Percentiles rank a stretch among this genome's conserved stretches.
Conservation (phyloP, 352 stramenopile genomes). For the Pythium volutum region DNA sequence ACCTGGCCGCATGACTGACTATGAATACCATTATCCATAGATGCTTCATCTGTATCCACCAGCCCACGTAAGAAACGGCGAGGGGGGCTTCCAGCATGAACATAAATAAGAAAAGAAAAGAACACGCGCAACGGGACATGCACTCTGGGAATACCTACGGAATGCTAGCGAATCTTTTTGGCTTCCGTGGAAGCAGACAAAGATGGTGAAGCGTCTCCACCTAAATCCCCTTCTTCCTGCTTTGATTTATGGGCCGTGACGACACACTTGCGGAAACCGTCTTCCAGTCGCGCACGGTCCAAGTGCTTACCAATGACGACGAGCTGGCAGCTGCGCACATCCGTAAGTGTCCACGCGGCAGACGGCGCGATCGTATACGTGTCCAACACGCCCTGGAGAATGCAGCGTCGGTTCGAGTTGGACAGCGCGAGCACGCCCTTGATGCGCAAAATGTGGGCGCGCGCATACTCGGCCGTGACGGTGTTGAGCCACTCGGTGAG, state of each 20-base stretch:
- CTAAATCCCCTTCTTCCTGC: not conserved
- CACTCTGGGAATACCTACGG: too few relatives aligned
- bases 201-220: too few relatives aligned
- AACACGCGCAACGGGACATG: too few relatives aligned
- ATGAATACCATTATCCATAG: too few relatives aligned
- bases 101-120: too few relatives aligned
- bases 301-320: slow-evolving; percentile 69
- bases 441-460: slow-evolving; percentile 56
- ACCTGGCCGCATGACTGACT: too few relatives aligned
- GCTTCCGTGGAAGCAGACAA: slow-evolving; percentile 9
- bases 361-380: slow-evolving; percentile 73
- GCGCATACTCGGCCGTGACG: slow-evolving; percentile 54
- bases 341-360: slow-evolving; percentile 26
- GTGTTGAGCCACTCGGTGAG: slow-evolving; percentile 61
- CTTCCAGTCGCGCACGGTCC: slow-evolving; percentile 38
- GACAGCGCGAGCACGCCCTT: slow-evolving; percentile 58
- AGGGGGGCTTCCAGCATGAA: too few relatives aligned
- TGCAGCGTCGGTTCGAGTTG: slow-evolving; percentile 43
- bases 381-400: slow-evolving; percentile 70
- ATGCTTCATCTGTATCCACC: too few relatives aligned
- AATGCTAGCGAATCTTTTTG: slow-evolving; percentile 13
- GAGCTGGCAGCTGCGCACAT: slow-evolving; percentile 36
- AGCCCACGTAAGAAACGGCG: too few relatives aligned
- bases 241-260: slow-evolving; percentile 18
- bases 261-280: slow-evolving; percentile 45